Percentiles rank a stretch among this genome's conserved stretches.
Conservation (phyloP, 371 early-diverging fungal species). For the Mucor circinelloides region DNA sequence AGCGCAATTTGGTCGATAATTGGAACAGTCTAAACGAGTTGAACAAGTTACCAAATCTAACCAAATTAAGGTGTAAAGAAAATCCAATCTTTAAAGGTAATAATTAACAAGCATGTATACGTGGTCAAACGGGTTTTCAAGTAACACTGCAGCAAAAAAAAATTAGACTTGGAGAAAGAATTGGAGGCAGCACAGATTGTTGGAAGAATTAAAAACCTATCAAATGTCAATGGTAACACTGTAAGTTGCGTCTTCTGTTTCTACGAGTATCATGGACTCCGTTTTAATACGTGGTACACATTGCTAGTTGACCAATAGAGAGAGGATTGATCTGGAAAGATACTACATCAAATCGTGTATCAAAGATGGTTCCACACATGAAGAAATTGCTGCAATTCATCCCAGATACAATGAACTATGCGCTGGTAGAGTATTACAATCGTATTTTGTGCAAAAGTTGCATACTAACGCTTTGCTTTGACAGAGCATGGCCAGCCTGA, state of each 20-base stretch:
- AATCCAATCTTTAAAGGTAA: constrained; percentile 57
- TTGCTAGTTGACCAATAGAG: constrained; percentile 45
- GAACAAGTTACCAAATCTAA: constrained; percentile 40
- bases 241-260: constrained; percentile 18
- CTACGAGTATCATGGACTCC: neutral
- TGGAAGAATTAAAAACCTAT: constrained; percentile 36
- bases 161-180: constrained; percentile 13
- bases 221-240: constrained; percentile 44
- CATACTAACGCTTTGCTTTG: neutral
- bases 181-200: constrained; percentile 31
- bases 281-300: neutral
- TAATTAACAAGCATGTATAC: neutral
- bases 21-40: constrained; percentile 54
- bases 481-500: constrained; percentile 59
- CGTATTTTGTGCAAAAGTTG: too few relatives aligned
- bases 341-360: constrained; percentile 67
- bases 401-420: constrained; percentile 64
- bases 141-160: neutral
- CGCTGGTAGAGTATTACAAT: constrained; percentile 34
- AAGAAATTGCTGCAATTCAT: constrained; percentile 45
- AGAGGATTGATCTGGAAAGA: constrained; percentile 73
- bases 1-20: constrained; percentile 38
- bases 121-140: neutral
- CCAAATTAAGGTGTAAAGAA: constrained; percentile 45
- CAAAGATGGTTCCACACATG: constrained; percentile 39